A percentile compares a stretch with the other conserved stretches of the same genome.
phyloP scores from a whole-genome alignment of 352 stramenopile species.

The Phytopythium chamaehyphon region DNA sequence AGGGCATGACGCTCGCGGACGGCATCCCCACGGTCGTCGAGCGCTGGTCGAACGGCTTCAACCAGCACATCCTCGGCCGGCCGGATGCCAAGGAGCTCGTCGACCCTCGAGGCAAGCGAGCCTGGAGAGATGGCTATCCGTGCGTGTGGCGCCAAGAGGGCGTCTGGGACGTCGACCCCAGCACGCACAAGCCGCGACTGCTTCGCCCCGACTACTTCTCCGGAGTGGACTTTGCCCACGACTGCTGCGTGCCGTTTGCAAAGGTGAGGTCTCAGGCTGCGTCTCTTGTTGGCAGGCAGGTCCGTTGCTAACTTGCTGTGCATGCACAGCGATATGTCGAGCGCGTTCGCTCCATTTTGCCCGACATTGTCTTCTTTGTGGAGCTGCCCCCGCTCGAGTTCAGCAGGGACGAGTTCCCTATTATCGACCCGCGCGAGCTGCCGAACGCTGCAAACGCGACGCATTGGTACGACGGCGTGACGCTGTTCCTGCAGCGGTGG shows the following conservation, averaged over 20 bases:
- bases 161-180: constrained; percentile 58
- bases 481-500: constrained; percentile 76
- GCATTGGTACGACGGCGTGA: constrained; percentile 91
- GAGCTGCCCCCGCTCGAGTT: constrained; percentile 82
- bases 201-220: constrained; percentile 71
- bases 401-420: constrained; percentile 56
- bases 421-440: constrained; percentile 46
- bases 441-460: constrained; percentile 79
- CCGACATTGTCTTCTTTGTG: constrained; percentile 68
- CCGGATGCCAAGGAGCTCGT: constrained; percentile 43
- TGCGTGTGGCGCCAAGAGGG: constrained; percentile 86
- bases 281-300: too few species aligned
- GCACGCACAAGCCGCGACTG: constrained; percentile 35
- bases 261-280: constrained; percentile 32
- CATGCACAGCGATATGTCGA: constrained; percentile 53
- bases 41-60: constrained; percentile 72
- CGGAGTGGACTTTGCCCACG: constrained; percentile 58
- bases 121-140: constrained; percentile 57
- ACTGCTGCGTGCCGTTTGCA: constrained; percentile 83
- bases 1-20: constrained; percentile 78
- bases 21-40: constrained; percentile 54
- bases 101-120: constrained; percentile 47
- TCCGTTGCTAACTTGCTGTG: neutral
- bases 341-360: constrained; percentile 52
- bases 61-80: constrained; percentile 60